phyloP scores from a whole-genome alignment of 2,329 filamentous ascomycete species.

The Blastomyces silverae region DNA sequence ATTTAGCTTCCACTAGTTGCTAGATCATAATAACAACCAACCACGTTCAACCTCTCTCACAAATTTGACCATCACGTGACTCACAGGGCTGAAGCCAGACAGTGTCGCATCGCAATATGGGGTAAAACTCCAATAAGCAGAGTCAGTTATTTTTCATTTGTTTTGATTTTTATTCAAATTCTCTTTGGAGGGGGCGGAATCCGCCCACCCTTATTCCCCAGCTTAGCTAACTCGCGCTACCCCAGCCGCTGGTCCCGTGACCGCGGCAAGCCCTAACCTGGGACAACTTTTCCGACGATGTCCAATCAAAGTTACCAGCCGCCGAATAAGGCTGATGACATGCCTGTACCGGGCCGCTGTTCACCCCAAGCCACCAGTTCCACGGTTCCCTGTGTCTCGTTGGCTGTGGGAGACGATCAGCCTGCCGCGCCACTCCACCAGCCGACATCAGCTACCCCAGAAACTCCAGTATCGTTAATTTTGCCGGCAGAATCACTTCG shows the following conservation, averaged over 20 bases:
- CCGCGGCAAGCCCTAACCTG: constrained; percentile 5
- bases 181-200: no score
- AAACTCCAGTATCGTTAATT: not conserved
- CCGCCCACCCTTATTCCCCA: no score
- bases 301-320: constrained; percentile 6
- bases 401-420: not conserved
- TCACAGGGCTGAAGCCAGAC: no score
- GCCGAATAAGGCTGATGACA: constrained; percentile 7
- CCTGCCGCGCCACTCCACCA: constrained; percentile 4
- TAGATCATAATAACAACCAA: no score
- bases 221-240: not conserved
- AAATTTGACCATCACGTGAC: no score
- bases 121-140: no score
- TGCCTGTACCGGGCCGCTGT: not conserved
- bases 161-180: no score
- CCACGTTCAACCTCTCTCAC: no score
- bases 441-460: not conserved
- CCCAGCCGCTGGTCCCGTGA: constrained; percentile 4
- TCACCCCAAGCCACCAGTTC: constrained; percentile 8
- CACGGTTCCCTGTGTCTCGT: constrained; percentile 8
- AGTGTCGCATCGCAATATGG: no score
- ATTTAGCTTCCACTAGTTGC: no score
- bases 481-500: not conserved
- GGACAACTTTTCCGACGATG: not conserved
- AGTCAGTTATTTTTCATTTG: no score